Percentiles rank a stretch among this genome's conserved stretches.
phyloP scores from a whole-genome alignment of 2,329 filamentous ascomycete genomes.

The Nigrospora osmanthi region DNA sequence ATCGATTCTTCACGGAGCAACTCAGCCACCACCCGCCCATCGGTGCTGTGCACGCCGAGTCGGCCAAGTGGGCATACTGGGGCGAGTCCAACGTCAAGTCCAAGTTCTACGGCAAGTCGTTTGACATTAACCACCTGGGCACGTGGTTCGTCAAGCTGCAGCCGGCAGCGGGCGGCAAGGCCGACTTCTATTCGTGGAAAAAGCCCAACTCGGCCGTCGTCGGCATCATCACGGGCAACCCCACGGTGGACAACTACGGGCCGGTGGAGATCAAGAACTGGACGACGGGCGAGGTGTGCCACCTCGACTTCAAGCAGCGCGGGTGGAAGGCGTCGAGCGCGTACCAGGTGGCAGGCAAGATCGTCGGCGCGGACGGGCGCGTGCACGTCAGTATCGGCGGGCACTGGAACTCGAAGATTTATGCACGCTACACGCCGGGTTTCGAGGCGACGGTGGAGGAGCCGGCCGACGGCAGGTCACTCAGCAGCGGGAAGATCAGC shows the following conservation, averaged over 20 bases:
- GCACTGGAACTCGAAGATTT: conserved; percentile 95
- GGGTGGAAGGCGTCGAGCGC: conserved; percentile 94
- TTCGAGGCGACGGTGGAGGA: conserved; percentile 69
- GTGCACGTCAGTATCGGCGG: conserved; percentile 87
- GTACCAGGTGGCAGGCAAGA: conserved; percentile 81
- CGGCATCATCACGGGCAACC: conserved; percentile 94
- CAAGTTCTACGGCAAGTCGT: conserved; percentile 96
- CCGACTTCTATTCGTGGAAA: conserved; percentile 96
- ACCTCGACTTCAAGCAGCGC: conserved; percentile 86
- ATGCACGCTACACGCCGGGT: conserved; percentile 85
- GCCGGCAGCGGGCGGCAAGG: conserved; percentile 64
- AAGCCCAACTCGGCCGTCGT: conserved; percentile 98
- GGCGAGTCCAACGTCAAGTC: conserved; percentile 93
- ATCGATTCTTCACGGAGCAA: conserved; percentile 97
- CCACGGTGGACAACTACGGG: conserved; percentile 96
- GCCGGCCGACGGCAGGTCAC: conserved; percentile 30
- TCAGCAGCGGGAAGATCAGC: conserved; percentile 43
- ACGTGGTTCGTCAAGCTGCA: conserved; percentile 93
- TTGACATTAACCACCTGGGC: conserved; percentile 91
- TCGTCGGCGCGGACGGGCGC: conserved; percentile 69
- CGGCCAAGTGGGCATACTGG: conserved; percentile 93
- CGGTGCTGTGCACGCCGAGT: conserved; percentile 87
- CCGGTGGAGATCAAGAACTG: conserved; percentile 96
- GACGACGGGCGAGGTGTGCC: conserved; percentile 86
- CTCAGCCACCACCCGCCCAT: conserved; percentile 96